Base-by-base conservation (phyloP, 2,329 filamentous ascomycete genomes). In the Teratosphaeria pseudoeucalypti region DNA sequence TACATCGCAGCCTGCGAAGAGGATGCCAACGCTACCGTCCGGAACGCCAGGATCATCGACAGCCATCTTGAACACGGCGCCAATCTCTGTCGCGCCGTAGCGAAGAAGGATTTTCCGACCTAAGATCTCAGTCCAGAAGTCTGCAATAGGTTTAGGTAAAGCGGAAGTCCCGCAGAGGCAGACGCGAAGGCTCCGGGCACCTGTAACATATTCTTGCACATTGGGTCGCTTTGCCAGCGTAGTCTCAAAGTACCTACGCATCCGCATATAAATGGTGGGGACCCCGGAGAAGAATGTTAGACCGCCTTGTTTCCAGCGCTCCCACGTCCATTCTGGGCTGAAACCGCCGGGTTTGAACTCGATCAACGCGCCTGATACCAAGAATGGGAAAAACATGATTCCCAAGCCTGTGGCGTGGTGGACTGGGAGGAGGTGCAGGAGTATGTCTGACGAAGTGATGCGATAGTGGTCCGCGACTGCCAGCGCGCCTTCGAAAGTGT, bases 71-170 rank as follows among this genome's bases (percentile, higher is more conserved):
- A 79, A 70, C 1, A 73, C 76, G 66, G 78, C 78, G 1, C 78
- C 78, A n/a, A 79, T 78, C 64, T 80, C 78, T 1, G 78, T 79
- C 70, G 78, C 79, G 2, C 79, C 79, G 61, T 80, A 81, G 1
- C 78, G 71, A 63, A 80, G 74, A 2, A 81, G 67, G 16, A 81
- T 70, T 11, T 71, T 72, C 57, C 73, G 73, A 37, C 75, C 74
- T 65, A 78, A 69, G 3, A 79, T 68, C 5, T 69, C 65, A 2
- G 73, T 73, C 79, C 79, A 81, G 63, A 80, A 81, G 47, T 80
- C 74, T n/a, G 76, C 76, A 47, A 82, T 75, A 0, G 78, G 77
- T 57, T 75, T 74, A 2, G 78, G 79, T 43, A 81, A 62, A 0
- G 79, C 79, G 2, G 76, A 78, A 0, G 79, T 81, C 0, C 76